Evolutionary conservation across 2,329 filamentous ascomycete genomes (phyloP).

Genomic region (Neopestalotiopsis sp.): DNA sequence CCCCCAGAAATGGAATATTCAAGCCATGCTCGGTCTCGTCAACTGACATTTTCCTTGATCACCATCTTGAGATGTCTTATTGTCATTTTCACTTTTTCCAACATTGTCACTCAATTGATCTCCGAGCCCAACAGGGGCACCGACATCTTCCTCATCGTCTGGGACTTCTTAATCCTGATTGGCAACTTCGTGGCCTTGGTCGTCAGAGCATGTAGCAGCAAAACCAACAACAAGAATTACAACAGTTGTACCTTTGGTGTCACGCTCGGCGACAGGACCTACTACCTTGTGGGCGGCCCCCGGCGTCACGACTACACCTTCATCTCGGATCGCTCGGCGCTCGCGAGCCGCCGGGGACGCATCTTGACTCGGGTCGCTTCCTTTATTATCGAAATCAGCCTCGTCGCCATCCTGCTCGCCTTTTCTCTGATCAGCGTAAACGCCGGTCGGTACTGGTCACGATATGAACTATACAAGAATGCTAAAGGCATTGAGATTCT

Average conservation of each 20-base stretch:
- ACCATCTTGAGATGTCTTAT: neutral
- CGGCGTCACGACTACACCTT: neutral
- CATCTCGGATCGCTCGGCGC: neutral
- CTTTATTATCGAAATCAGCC: neutral
- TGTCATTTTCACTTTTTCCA: slow-evolving; percentile 9
- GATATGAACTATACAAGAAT: too few relatives aligned
- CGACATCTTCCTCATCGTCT: neutral
- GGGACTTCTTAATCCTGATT: slow-evolving; percentile 3
- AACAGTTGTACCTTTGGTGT: slow-evolving; percentile 1
- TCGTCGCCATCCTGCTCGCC: neutral
- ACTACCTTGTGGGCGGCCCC: slow-evolving; percentile 4
- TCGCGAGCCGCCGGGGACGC: neutral
- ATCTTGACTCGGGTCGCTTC: neutral
- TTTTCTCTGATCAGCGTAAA: neutral
- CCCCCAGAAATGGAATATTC: neutral
- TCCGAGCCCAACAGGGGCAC: neutral
- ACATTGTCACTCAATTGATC: slow-evolving; percentile 1
- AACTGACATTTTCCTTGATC: neutral
- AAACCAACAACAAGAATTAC: neutral
- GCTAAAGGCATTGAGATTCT: neutral
- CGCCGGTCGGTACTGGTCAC: neutral
- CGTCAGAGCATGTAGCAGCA: too few relatives aligned
- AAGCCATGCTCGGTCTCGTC: neutral
- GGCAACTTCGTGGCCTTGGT: neutral
- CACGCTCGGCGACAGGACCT: slow-evolving; percentile 14